A percentile compares a stretch with the other conserved stretches of the same genome.
These are phyloP conservation scores for Irpex rosettiformis DNA, from an alignment of 1,284 basidiomycete species.

Conservation along the genomic window DNA sequence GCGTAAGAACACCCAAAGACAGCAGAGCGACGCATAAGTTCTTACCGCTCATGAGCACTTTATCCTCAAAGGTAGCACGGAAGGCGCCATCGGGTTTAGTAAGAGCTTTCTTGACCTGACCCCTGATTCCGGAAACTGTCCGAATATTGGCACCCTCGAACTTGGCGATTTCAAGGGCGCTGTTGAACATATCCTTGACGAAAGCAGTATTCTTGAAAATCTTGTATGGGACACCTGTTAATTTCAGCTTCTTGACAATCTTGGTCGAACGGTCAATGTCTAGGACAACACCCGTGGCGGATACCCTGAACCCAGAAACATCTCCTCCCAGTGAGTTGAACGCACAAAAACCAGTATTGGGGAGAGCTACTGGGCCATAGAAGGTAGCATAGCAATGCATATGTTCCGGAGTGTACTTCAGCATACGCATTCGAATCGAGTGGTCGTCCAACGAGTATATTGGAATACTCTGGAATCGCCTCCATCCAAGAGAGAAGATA, in stretches of 20 bases:
- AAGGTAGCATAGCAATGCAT: slow-evolving; percentile 99
- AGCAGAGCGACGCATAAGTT: slow-evolving; percentile 17
- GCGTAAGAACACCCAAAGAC: slow-evolving; percentile 5
- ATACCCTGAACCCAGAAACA: slow-evolving; percentile 80
- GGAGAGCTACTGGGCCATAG: slow-evolving; percentile 86
- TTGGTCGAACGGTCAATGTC: slow-evolving; percentile 90
- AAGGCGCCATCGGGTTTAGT: slow-evolving; percentile 93
- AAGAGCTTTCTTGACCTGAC: slow-evolving; percentile 95
- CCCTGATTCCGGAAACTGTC: slow-evolving; percentile 94
- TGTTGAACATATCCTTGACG: slow-evolving; percentile 96
- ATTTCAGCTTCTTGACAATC: slow-evolving; percentile 98
- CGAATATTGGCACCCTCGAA: slow-evolving; percentile 96
- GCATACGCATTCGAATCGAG: slow-evolving; percentile 96
- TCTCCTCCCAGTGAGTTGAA: slow-evolving; percentile 83
- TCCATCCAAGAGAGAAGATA: slow-evolving; percentile 94
- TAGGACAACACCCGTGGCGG: slow-evolving; percentile 92
- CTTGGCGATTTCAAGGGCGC: slow-evolving; percentile 92
- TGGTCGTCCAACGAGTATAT: slow-evolving; percentile 98
- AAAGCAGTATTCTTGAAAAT: slow-evolving; percentile 99
- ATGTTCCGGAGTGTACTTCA: slow-evolving; percentile 99
- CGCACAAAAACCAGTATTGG: slow-evolving; percentile 97
- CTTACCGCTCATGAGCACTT: slow-evolving; percentile 92
- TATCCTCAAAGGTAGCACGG: slow-evolving; percentile 97
- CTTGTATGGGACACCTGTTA: slow-evolving; percentile 94
- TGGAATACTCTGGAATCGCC: slow-evolving; percentile 92